Conservation (phyloP, 305 asterid genomes). For the Solanum hybrid region DNA sequence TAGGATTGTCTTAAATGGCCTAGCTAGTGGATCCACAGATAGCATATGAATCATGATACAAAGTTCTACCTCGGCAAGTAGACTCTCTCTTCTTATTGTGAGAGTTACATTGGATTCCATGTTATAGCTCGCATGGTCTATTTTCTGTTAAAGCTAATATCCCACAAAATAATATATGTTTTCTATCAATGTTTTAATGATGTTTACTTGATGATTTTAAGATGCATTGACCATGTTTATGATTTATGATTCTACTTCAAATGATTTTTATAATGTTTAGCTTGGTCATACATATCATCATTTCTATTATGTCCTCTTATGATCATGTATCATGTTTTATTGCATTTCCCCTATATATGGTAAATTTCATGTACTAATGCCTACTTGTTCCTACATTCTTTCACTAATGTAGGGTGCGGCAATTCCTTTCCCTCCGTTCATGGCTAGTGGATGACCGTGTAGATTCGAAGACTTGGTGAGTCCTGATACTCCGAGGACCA, state of each 20-base stretch:
- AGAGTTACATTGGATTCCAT: neutral
- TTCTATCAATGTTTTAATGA: neutral
- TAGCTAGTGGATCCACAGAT: neutral
- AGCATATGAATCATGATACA: neutral
- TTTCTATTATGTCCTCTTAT: too few species aligned
- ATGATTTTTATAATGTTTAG: neutral
- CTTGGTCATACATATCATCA: neutral
- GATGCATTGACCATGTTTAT: neutral
- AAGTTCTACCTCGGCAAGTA: neutral
- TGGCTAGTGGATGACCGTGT: neutral
- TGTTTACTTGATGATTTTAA: neutral
- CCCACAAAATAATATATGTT: neutral
- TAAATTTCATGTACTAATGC: neutral
- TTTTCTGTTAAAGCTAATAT: too few species aligned
- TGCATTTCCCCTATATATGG: neutral
- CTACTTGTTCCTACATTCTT: neutral
- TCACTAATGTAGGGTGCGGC: neutral
- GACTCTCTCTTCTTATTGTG: neutral
- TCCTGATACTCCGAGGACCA: neutral
- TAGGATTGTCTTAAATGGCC: neutral
- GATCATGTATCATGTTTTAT: neutral
- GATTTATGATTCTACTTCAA: neutral
- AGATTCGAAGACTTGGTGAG: neutral
- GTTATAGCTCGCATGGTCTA: neutral
- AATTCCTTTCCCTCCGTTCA: too few species aligned